Conservation (phyloP, 2,329 filamentous ascomycete genomes). For the Xylariaceae sp. region DNA sequence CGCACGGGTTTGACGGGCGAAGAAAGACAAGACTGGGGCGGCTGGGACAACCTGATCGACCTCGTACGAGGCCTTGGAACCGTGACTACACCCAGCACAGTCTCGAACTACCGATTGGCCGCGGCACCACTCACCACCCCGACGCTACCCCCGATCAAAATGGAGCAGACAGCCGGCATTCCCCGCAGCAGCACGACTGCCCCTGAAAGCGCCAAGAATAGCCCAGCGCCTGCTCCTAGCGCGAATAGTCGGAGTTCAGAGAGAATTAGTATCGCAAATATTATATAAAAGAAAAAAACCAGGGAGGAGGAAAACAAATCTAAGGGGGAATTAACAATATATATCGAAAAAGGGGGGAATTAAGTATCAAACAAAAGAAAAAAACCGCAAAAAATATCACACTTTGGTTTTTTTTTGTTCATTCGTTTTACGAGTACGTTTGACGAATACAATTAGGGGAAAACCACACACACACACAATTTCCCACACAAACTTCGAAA, state of each 20-base stretch:
- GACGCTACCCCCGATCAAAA: constrained; percentile 32
- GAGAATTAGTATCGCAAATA: constrained; percentile 43
- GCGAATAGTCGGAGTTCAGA: constrained; percentile 38
- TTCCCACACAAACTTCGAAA: background rate
- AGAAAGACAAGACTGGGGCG: constrained; percentile 65
- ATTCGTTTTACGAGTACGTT: constrained; percentile 18
- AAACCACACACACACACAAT: background rate
- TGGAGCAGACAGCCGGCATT: constrained; percentile 27
- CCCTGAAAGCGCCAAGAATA: constrained; percentile 30
- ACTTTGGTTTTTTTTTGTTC: background rate
- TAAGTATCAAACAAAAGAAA: background rate
- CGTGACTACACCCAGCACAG: constrained; percentile 26
- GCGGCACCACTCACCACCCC: constrained; percentile 24
- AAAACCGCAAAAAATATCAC: background rate
- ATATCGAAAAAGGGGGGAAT: constrained; percentile 6
- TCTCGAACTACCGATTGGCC: constrained; percentile 23
- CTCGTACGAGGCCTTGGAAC: constrained; percentile 51
- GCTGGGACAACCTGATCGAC: constrained; percentile 71
- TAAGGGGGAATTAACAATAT: constrained; percentile 3
- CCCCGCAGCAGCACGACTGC: constrained; percentile 22
- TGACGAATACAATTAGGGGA: constrained; percentile 9
- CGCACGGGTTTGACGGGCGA: constrained; percentile 50
- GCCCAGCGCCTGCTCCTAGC: constrained; percentile 27
- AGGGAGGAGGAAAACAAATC: background rate
- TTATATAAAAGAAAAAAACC: constrained; percentile 31